Percentiles rank a stretch among this genome's conserved stretches.
Conservation (phyloP, 2,329 filamentous ascomycete genomes). For the Paracamarosporium sp. region DNA sequence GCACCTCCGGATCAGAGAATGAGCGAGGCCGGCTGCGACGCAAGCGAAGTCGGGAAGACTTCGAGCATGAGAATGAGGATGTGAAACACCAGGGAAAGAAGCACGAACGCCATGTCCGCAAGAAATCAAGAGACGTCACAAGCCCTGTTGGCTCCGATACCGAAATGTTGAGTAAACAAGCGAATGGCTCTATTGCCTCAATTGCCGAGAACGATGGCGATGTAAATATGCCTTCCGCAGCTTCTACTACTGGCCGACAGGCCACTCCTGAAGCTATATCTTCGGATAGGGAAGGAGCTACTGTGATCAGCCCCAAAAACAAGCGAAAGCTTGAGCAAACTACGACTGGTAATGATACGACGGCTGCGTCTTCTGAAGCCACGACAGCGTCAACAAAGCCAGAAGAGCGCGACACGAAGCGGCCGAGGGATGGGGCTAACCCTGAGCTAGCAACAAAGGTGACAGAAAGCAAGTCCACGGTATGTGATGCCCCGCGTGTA, state of each 20-base stretch:
- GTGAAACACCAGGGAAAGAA: constrained; percentile 42
- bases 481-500: constrained; percentile 16
- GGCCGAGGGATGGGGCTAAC: constrained; percentile 42
- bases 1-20: constrained; percentile 43
- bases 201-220: constrained; percentile 41
- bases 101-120: constrained; percentile 51
- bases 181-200: constrained; percentile 35
- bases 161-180: constrained; percentile 40
- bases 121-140: constrained; percentile 55
- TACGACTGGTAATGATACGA: constrained; percentile 18
- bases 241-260: constrained; percentile 9
- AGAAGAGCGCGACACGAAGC: constrained; percentile 43
- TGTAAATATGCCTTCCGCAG: constrained; percentile 28
- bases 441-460: constrained; percentile 21
- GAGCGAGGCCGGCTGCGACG: constrained; percentile 48
- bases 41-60: constrained; percentile 56
- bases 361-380: constrained; percentile 15
- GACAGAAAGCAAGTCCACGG: constrained; percentile 31
- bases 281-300: constrained; percentile 18
- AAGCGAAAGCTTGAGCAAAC: constrained; percentile 53
- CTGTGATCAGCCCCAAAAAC: constrained; percentile 54
- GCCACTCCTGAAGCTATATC: constrained; percentile 16
- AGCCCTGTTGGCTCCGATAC: constrained; percentile 39
- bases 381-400: constrained; percentile 20
- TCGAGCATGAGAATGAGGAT: constrained; percentile 45